phyloP scores from a whole-genome alignment of 208 protist species.

The Leptomonas pyrrhocoris region DNA sequence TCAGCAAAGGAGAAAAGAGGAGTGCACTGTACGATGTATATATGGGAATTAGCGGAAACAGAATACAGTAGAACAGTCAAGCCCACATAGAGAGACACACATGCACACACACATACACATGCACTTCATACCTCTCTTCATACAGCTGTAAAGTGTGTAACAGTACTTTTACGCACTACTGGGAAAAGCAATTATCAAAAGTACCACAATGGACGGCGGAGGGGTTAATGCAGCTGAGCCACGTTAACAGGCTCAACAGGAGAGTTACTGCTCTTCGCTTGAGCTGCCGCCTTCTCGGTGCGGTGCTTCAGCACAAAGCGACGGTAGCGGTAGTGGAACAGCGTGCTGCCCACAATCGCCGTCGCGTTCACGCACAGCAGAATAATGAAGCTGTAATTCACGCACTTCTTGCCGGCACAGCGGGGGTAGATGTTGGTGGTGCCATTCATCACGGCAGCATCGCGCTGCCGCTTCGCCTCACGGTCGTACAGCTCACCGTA shows the following conservation, averaged over 20 bases:
- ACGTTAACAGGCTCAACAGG: not conserved
- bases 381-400: slow-evolving; percentile 44
- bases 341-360: slow-evolving; percentile 35
- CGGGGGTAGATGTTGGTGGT: slow-evolving; percentile 35
- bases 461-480: slow-evolving; percentile 43
- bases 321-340: slow-evolving; percentile 59
- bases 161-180: too few species aligned
- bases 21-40: too few species aligned
- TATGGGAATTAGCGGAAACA: too few species aligned
- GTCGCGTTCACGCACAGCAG: slow-evolving; percentile 54
- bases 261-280: not conserved
- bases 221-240: not conserved
- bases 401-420: slow-evolving; percentile 49
- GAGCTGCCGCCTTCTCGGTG: slow-evolving; percentile 7
- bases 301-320: slow-evolving; percentile 42
- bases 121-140: too few species aligned
- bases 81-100: not conserved
- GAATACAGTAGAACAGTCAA: not conserved
- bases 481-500: slow-evolving; percentile 67
- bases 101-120: not conserved
- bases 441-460: slow-evolving; percentile 18
- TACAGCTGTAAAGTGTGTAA: too few species aligned
- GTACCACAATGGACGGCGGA: too few species aligned
- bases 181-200: too few species aligned
- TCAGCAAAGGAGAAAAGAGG: too few species aligned